Base-by-base conservation (phyloP, 2,329 filamentous ascomycete genomes). In the Clonostachys chloroleuca region DNA sequence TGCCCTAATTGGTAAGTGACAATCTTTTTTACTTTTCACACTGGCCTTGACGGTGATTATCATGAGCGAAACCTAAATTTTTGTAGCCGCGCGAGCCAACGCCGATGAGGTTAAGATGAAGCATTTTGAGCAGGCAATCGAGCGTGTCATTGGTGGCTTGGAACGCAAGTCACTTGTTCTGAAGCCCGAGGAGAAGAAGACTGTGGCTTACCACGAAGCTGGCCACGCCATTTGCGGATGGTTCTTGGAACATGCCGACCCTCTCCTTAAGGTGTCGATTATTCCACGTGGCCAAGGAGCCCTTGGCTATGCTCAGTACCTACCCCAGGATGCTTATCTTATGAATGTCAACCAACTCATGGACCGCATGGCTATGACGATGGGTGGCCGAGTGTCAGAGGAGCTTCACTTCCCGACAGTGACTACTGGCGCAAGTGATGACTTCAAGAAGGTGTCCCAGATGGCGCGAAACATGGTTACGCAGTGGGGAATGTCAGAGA, bases 331-430 rank as follows among this genome's bases (percentile, higher is more conserved):
- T 62, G 90, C 89, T 9, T 97, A 97, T 66, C 80, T 99, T 53
- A 94, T 99, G 92, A 96, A 87, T 61, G 86, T 89, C 53, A 86
- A 92, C 64, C 94, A 99, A 70, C 78, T 99, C 40, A 96, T 97
- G 89, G 94, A 99, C 67, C 91, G 94, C 57, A 99, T 99, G 94
- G 94, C 94, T 54, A 99, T 99, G 94, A 96, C 92, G 3, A 84
- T 99, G 47, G 94, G 92, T 57, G 94, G 94, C 2, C 90, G 94
- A 54, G 88, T 99, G 20, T 94, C 87, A 17, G 94, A 99, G 70
- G 94, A 99, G 68, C 73, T 99, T 8, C 92, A 99, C 71, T 99
- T 99, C 69, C 86, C 94, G 34, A 95, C 91, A 0, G 94, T 99
- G 17, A 99, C 94, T 2, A 94, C 89, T 42, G 94, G 94, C 48